Percentiles rank a stretch among this genome's conserved stretches.
Evolutionary conservation across 1,284 basidiomycete genomes (phyloP).

Genomic region (Moesziomyces antarcticus): DNA sequence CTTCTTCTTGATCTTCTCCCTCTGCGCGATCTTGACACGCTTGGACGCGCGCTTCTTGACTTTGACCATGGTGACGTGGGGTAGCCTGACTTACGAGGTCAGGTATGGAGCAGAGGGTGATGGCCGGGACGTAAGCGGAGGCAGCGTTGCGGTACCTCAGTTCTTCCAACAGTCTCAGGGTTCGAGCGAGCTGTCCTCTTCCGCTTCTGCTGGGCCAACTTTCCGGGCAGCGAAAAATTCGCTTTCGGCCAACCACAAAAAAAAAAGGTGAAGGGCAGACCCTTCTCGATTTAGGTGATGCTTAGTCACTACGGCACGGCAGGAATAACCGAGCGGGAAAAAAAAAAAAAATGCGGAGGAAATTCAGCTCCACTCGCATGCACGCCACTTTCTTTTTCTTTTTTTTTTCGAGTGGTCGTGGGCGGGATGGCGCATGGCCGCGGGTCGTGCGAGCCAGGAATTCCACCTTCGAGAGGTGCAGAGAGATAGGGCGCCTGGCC

Average conservation of each 20-base stretch:
- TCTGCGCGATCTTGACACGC: constrained; percentile 60
- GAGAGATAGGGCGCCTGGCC: not conserved
- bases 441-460: not conserved
- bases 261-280: not conserved
- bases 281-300: constrained; percentile 23
- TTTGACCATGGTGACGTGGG: constrained; percentile 43
- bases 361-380: not conserved
- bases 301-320: constrained; percentile 15
- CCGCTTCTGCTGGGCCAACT: constrained; percentile 1
- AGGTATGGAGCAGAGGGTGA: not conserved
- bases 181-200: not conserved
- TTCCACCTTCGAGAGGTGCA: not conserved
- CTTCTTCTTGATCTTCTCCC: constrained; percentile 65
- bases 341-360: constrained; percentile 5
- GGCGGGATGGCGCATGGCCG: not conserved
- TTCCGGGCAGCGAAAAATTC: constrained; percentile 1
- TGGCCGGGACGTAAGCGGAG: not conserved
- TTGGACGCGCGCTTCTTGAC: constrained; percentile 63
- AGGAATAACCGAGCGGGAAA: not conserved
- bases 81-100: not conserved
- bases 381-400: not conserved
- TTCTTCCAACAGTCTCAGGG: not conserved
- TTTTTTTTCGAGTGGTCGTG: constrained; percentile 2
- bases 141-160: not conserved
- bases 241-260: not conserved